These are phyloP conservation scores for Phaeomoniella chlamydospora DNA, from an alignment of 2,329 filamentous ascomycete genomes.

Conservation along the genomic window DNA sequence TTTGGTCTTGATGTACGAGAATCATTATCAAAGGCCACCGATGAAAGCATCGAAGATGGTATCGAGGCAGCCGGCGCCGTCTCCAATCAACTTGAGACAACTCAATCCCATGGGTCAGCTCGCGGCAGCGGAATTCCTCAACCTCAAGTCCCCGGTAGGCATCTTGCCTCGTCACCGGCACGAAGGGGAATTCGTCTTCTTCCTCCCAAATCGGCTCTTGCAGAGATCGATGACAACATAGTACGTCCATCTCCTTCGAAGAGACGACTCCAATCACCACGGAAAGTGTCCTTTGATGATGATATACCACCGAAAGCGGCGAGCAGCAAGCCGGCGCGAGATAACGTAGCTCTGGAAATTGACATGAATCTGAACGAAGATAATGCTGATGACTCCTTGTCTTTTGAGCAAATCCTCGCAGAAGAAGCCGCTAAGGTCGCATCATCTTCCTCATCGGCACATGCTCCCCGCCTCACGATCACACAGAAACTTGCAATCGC, in stretches of 20 bases:
- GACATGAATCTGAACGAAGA: slow-evolving; percentile 11
- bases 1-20: slow-evolving; percentile 6
- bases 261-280: slow-evolving; percentile 14
- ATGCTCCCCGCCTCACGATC: slow-evolving; percentile 14
- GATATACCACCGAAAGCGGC: slow-evolving; percentile 15
- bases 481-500: slow-evolving; percentile 26
- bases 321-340: slow-evolving; percentile 8
- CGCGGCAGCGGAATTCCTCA: neutral
- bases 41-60: slow-evolving; percentile 4
- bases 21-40: slow-evolving; percentile 1
- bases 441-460: slow-evolving; percentile 4
- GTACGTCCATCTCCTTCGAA: slow-evolving; percentile 5
- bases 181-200: neutral
- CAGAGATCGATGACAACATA: slow-evolving; percentile 5
- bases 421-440: slow-evolving; percentile 2
- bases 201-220: neutral
- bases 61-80: slow-evolving; percentile 1
- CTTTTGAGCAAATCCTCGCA: slow-evolving; percentile 13
- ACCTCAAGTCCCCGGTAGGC: neutral
- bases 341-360: slow-evolving; percentile 6
- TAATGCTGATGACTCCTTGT: slow-evolving; percentile 14
- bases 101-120: neutral
- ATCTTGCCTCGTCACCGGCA: neutral
- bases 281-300: slow-evolving; percentile 23
- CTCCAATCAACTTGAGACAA: slow-evolving; percentile 1